Conservation (phyloP, 1,284 basidiomycete species). For the Cutaneotrichosporon daszewskae region DNA sequence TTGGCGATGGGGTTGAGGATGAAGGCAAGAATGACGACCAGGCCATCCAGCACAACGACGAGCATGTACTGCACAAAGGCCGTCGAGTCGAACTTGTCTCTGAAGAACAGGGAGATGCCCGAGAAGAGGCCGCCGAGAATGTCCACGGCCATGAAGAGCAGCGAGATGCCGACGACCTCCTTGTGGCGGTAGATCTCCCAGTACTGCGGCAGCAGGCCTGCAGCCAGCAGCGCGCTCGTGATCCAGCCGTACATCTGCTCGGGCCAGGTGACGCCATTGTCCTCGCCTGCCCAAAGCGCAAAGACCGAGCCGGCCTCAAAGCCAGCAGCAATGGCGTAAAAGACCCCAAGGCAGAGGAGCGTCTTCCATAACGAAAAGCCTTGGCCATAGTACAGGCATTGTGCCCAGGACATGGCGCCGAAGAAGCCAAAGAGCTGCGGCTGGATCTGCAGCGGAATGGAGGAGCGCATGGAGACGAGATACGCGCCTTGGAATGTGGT, state of each 20-base stretch:
- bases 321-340: slow-evolving; percentile 53
- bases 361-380: slow-evolving; percentile 45
- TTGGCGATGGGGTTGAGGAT: slow-evolving; percentile 57
- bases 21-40: slow-evolving; percentile 57
- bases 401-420: slow-evolving; percentile 58
- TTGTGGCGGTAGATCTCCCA: slow-evolving; percentile 63
- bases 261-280: slow-evolving; percentile 52
- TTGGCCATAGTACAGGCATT: slow-evolving; percentile 61
- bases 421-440: slow-evolving; percentile 67
- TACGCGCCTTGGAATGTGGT: slow-evolving; percentile 66
- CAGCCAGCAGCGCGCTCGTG: slow-evolving; percentile 57
- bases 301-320: slow-evolving; percentile 61
- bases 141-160: slow-evolving; percentile 66
- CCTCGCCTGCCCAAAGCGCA: slow-evolving; percentile 53
- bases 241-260: slow-evolving; percentile 62
- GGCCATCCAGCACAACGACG: slow-evolving; percentile 56
- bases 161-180: slow-evolving; percentile 68
- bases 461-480: slow-evolving; percentile 60
- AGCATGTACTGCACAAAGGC: slow-evolving; percentile 54
- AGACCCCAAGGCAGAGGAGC: slow-evolving; percentile 41
- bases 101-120: slow-evolving; percentile 64
- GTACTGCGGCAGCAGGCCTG: slow-evolving; percentile 59
- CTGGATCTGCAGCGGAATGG: slow-evolving; percentile 63
- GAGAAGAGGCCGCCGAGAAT: slow-evolving; percentile 65
- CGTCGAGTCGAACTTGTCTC: slow-evolving; percentile 59